Base-by-base conservation (phyloP, 163 green algal species). In the Prototheca stagnorum region DNA sequence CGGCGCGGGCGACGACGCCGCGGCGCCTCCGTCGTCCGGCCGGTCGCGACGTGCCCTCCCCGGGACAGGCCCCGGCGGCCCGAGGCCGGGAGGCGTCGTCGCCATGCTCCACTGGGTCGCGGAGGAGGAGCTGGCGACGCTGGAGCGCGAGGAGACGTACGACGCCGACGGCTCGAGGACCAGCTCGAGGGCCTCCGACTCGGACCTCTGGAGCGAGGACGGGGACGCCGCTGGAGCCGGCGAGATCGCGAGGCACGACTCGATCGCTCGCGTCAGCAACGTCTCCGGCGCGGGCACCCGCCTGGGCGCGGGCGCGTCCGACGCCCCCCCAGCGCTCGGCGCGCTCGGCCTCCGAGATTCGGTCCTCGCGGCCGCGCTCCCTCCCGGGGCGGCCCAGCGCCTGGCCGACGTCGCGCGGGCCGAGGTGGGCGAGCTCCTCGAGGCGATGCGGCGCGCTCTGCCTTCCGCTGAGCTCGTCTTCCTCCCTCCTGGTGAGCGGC, bases 401-500 rank as follows among this genome's bases (percentile, higher is more conserved):
- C 5, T 15, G 27, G 42, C 43, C 47, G 41, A 1, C 24, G 14
- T 42, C 28, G 49, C 49, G 7, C 17, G 49, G 37, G 48, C 34
- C 22, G 21, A 35, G 21, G 31, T 46, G 36, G 35, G n/a, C 43
- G 42, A 49, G 35, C 42, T 65, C 16, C 34, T 57, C 3, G 25
- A 29, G 11, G 50, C 57, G 12, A 20, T 65, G 29, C 54, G 43
- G 34, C 20, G 36, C 11, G 31, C 35, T 26, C 22, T 65, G 57
- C 26, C 39, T n/a, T 16, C 21, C 11, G 35, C 21, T 4, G 36
- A 40, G 1, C 17, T 60, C 4, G 22, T 56, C 8, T 37, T 49
- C 29, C 47, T 65, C 16, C 39, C 51, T 2, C 1, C 50, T 11
- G 57, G 57, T 9, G n/a, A 26, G 0, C 4, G 25, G 20, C 47